Percentiles rank a stretch among this genome's conserved stretches.
Evolutionary conservation across 2,329 filamentous ascomycete genomes (phyloP).

Genomic region (Akanthomyces uredinophilus): DNA sequence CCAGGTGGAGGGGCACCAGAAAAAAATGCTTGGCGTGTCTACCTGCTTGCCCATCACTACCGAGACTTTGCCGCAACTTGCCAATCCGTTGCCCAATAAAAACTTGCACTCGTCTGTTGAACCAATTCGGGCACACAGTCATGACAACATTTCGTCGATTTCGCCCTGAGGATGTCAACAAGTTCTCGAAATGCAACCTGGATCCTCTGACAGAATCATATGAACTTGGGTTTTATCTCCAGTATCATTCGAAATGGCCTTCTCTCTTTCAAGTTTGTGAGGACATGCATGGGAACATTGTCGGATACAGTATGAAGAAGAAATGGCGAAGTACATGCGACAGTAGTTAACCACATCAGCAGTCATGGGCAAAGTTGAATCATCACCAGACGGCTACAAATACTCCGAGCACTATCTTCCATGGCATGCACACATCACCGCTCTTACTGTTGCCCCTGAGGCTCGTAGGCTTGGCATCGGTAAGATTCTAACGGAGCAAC

Average conservation of each 20-base stretch:
- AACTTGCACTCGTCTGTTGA: background rate
- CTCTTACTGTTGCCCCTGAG: slow-evolving; percentile 83
- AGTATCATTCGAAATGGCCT: slow-evolving; percentile 95
- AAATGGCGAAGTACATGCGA: slow-evolving; percentile 14
- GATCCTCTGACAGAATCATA: slow-evolving; percentile 98
- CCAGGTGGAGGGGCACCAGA: background rate
- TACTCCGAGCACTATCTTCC: slow-evolving; percentile 88
- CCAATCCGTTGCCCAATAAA: background rate
- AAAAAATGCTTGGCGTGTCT: background rate
- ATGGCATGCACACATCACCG: slow-evolving; percentile 98
- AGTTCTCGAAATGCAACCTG: slow-evolving; percentile 90
- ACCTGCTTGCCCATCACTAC: background rate
- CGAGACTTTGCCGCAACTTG: slow-evolving; percentile 3
- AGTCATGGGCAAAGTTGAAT: slow-evolving; percentile 98
- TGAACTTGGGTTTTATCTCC: slow-evolving; percentile 89
- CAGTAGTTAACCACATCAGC: slow-evolving; percentile 29
- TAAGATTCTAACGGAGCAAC: slow-evolving; percentile 70
- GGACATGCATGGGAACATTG: slow-evolving; percentile 78
- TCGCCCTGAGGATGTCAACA: slow-evolving; percentile 76
- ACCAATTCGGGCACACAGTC: background rate
- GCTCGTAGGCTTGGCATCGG: slow-evolving; percentile 84
- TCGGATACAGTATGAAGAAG: slow-evolving; percentile 74
- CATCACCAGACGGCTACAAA: slow-evolving; percentile 68
- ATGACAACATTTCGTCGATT: slow-evolving; percentile 89
- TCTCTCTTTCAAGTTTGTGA: slow-evolving; percentile 90